A percentile compares a stretch with the other conserved stretches of the same genome.
These are phyloP conservation scores for Sideroxylon spinosum DNA, from an alignment of 179 eudicot species.

Conservation along the genomic window DNA sequence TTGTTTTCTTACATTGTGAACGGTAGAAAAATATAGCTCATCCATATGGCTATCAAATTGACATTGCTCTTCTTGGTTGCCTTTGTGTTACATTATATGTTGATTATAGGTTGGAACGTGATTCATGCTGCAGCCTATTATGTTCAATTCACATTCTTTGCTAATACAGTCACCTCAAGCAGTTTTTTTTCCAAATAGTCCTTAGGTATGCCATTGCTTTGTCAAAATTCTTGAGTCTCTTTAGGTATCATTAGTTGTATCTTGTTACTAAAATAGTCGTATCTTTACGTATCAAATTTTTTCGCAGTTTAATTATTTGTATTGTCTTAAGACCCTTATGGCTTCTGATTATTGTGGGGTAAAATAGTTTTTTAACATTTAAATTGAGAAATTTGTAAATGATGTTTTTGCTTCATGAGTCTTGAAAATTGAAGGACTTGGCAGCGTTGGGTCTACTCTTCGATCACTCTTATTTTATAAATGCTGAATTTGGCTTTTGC, in stretches of 20 bases:
- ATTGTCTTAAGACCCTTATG: no score
- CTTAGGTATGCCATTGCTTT: conserved; percentile 51
- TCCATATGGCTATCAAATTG: no score
- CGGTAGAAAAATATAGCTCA: no score
- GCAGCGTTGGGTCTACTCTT: no score
- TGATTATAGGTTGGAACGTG: conserved; percentile 67
- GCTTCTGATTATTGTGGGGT: background rate
- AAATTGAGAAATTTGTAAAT: background rate
- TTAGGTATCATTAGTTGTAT: background rate
- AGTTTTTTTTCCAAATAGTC: conserved; percentile 71
- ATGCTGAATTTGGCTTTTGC: no score
- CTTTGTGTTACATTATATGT: background rate
- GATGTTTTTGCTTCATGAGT: no score
- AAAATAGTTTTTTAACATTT: background rate
- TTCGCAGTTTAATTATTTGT: no score
- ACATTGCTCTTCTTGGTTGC: no score
- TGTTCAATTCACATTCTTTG: conserved; percentile 64
- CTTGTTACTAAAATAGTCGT: background rate
- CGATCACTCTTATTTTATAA: no score
- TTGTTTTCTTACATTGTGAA: no score
- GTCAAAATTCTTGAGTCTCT: background rate
- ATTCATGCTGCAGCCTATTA: conserved; percentile 64
- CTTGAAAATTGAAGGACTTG: no score
- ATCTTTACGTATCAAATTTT: no score
- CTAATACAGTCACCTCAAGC: conserved; percentile 68